Evolutionary conservation across 2,329 filamentous ascomycete genomes (phyloP), one percentile per base, ranked within the genome.

Genomic region (Colletotrichum salicis): DNA sequence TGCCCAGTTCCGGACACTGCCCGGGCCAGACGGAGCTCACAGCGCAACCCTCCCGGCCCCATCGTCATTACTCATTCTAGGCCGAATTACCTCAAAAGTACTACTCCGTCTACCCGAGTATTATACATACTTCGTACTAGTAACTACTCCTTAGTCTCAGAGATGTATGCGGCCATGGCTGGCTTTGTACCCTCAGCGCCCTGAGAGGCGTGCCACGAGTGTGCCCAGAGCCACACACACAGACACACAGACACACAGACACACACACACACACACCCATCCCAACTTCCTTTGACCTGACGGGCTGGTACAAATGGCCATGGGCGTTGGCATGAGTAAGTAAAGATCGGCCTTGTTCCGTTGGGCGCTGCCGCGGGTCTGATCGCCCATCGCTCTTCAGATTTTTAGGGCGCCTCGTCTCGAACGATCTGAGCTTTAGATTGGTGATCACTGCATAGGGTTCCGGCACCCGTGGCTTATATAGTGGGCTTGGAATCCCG

Each of bases 401-500:
- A 69, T 15, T 70, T 72, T 70, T 70, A 60, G 66, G 59, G 70
- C 59, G 54, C 33, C 59, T 63, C 65, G 58, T 51, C 65, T 69
- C 69, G 54, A 71, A 64, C 65, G 69, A 69, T 71, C 69, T 69
- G 55, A 69, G 37, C 65, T 62, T 64, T 59, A 52, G 59, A 70
- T 64, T 72, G 65, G 70, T 64, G 70, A 72, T 72, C 70, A 55
- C 70, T 57, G 59, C 70, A 72, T 70, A 72, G 70, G 65, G 70
- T 64, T 37, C 65, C 65, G 55, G 59, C 59, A 59, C 65, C 15
- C 45, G 45, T 59, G 45, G 70, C 60, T 72, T 72, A 72, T 72
- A 72, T 60, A 70, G 70, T 72, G 70, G 70, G 55, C 51, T 70
- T 72, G 29, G 22, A 54, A 31, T 45, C 24, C 70, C 66, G 29